These are phyloP conservation scores for Penicillium maclennaniae DNA, from an alignment of 495 filamentous ascomycete species.

Conservation along the genomic window DNA sequence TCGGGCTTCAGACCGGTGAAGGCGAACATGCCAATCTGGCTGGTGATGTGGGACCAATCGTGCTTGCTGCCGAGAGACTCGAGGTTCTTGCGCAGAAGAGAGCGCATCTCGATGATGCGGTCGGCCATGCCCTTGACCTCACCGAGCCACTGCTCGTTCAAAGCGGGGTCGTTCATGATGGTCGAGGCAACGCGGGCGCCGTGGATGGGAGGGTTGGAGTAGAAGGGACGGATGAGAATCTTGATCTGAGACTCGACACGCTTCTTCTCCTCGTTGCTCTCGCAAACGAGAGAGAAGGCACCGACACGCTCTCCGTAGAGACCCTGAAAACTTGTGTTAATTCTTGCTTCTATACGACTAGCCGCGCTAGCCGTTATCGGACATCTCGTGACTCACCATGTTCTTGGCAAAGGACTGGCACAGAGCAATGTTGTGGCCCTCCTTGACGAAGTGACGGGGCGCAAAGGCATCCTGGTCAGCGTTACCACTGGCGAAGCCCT, in stretches of 20 bases:
- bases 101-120: constrained; percentile 97
- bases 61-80: constrained; percentile 92
- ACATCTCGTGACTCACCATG: constrained; percentile 60
- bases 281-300: constrained; percentile 89
- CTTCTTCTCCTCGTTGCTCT: constrained; percentile 84
- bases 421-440: constrained; percentile 86
- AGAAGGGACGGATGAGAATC: constrained; percentile 93
- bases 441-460: constrained; percentile 81
- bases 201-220: constrained; percentile 97
- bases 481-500: constrained; percentile 93
- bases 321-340: constrained; percentile 49
- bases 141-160: constrained; percentile 90
- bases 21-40: constrained; percentile 98
- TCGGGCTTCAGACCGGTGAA: constrained; percentile 91
- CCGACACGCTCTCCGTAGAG: constrained; percentile 98
- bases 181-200: constrained; percentile 89
- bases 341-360: not conserved
- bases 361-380: not conserved
- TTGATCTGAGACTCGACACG: constrained; percentile 97
- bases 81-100: constrained; percentile 85
- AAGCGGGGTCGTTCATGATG: constrained; percentile 81
- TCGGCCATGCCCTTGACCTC: constrained; percentile 99
- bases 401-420: constrained; percentile 99
- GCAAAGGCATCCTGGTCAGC: constrained; percentile 91
- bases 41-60: constrained; percentile 98